Conservation (phyloP, 176 grass and related monocot genomes). For the Hordeum vulgare region MorexV3_pseudomolecules_assembly NC_058520.1:563925286-563925785, state of each 20-base stretch:
- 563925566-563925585: slow-evolving; percentile 62
- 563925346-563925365: no score
- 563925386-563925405: no score
- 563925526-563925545: slow-evolving; percentile 97
- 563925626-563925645: slow-evolving; percentile 86
- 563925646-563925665: slow-evolving; percentile 87
- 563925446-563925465: no score
- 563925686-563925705: slow-evolving; percentile 94
- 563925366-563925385: no score
- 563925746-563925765: slow-evolving; percentile 48
- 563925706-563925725: slow-evolving; percentile 82
- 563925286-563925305: neutral
- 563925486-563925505: neutral
- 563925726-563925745: slow-evolving; percentile 77
- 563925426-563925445: no score
- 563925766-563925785: slow-evolving; percentile 77
- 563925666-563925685: slow-evolving; percentile 79
- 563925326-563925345: slow-evolving; percentile 5
- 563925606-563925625: slow-evolving; percentile 75
- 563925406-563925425: no score
- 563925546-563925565: slow-evolving; percentile 58
- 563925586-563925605: slow-evolving; percentile 85
- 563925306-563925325: slow-evolving; percentile 8
- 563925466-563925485: neutral
- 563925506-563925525: slow-evolving; percentile 80